These are phyloP conservation scores for Chlorella sp. DNA, from an alignment of 139 green algal species.

Conservation along the genomic window DNA sequence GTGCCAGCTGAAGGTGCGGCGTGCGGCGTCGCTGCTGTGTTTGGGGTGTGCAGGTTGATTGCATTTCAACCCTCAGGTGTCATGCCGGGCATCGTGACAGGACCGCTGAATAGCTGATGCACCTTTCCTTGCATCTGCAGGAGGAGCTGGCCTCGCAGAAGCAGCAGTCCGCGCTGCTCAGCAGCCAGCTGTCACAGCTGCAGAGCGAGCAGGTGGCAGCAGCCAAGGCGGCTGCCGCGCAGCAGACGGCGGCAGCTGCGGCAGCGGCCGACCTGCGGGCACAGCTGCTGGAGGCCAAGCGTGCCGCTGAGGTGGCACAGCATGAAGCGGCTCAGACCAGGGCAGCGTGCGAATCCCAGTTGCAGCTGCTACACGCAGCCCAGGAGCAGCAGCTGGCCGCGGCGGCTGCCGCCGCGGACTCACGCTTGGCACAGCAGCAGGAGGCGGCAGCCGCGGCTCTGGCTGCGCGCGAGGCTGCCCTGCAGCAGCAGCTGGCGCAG, in stretches of 20 bases:
- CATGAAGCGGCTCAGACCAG: not conserved
- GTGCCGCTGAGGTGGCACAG: not conserved
- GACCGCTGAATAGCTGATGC: too few species aligned
- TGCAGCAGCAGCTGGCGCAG: conserved; percentile 9
- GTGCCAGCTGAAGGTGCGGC: not conserved
- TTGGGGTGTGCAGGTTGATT: not conserved
- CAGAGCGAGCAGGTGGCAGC: not conserved
- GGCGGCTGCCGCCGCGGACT: not conserved
- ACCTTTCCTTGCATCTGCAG: not conserved
- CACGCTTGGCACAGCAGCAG: conserved; percentile 1
- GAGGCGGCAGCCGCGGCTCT: not conserved
- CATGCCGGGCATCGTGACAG: not conserved
- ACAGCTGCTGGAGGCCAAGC: not conserved
- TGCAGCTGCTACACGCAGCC: not conserved
- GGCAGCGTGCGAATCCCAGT: not conserved
- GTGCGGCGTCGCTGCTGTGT: not conserved
- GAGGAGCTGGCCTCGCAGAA: conserved; percentile 1
- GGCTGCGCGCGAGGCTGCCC: not conserved
- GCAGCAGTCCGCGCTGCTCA: not conserved
- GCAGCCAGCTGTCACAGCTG: not conserved
- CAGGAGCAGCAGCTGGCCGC: not conserved
- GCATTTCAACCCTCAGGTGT: not conserved
- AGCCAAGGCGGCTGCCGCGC: not conserved
- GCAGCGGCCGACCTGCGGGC: not conserved
- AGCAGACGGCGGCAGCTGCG: not conserved